Percentiles rank a stretch among this genome's conserved stretches.
Evolutionary conservation across 2,329 filamentous ascomycete genomes (phyloP).

Genomic region (Colletotrichum spaethianum): DNA sequence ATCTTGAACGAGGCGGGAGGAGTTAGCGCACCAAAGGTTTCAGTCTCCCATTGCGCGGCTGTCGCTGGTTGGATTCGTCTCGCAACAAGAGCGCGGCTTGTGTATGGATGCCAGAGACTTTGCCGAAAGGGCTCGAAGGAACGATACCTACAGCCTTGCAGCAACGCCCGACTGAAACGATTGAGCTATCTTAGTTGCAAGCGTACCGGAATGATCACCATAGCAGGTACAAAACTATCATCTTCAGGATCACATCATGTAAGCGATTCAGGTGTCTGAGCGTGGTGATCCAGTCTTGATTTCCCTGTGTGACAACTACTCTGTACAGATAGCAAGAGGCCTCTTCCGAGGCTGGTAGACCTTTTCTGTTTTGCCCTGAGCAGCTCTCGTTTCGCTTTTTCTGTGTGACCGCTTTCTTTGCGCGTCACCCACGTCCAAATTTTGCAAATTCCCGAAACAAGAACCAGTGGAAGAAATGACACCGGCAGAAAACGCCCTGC

Average conservation of each 20-base stretch:
- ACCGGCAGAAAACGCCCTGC: constrained; percentile 13
- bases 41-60: background rate
- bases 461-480: constrained; percentile 31
- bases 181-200: background rate
- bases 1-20: background rate
- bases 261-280: background rate
- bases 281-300: constrained; percentile 40
- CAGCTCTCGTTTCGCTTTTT: constrained; percentile 29
- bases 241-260: background rate
- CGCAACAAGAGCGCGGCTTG: background rate
- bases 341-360: constrained; percentile 21
- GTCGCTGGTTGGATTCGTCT: background rate
- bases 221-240: background rate
- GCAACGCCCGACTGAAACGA: background rate
- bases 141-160: background rate
- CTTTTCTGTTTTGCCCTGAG: constrained; percentile 32
- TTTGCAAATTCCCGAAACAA: constrained; percentile 36
- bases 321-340: constrained; percentile 35
- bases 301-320: constrained; percentile 33
- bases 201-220: background rate
- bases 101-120: background rate
- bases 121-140: background rate
- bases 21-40: background rate
- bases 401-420: constrained; percentile 3
- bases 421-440: constrained; percentile 29